A percentile compares a stretch with the other conserved stretches of the same genome.
phyloP scores from a whole-genome alignment of 768 basidiomycete genomes.

The Russula abietina region DNA sequence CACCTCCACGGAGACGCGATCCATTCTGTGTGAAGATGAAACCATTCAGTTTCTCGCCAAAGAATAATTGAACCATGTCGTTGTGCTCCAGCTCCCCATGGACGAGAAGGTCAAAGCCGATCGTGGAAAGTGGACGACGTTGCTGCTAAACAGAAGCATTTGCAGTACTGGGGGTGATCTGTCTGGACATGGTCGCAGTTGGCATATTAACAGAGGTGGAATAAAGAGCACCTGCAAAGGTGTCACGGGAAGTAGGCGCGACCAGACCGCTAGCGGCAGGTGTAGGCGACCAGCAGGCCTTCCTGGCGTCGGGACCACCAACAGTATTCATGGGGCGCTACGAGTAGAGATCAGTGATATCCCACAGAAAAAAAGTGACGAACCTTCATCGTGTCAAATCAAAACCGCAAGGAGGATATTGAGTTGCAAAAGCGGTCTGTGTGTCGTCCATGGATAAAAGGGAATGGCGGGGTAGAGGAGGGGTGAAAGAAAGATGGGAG shows the following conservation, averaged over 20 bases:
- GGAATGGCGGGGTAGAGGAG: conserved; percentile 20
- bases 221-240: conserved; percentile 68
- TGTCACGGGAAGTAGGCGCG: conserved; percentile 49
- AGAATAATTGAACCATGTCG: too few relatives aligned
- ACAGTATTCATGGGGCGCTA: conserved; percentile 84
- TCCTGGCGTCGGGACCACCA: conserved; percentile 80
- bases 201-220: conserved; percentile 56
- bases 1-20: too few relatives aligned
- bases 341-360: background rate
- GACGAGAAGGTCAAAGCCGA: too few relatives aligned
- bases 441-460: conserved; percentile 57
- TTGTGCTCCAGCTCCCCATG: too few relatives aligned
- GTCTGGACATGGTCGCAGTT: conserved; percentile 41
- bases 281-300: conserved; percentile 81
- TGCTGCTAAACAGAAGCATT: conserved; percentile 51
- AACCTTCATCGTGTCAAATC: conserved; percentile 94
- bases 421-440: conserved; percentile 61
- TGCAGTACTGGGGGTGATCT: conserved; percentile 64
- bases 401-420: conserved; percentile 67
- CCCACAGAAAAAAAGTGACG: conserved; percentile 25
- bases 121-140: too few relatives aligned
- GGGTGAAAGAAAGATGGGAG: conserved; percentile 20
- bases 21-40: too few relatives aligned
- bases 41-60: too few relatives aligned
- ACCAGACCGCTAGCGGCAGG: conserved; percentile 35